Percentiles rank a stretch among this genome's conserved stretches.
These are phyloP conservation scores for Kuraishia floccosa DNA, from an alignment of 805 yeast genomes.

Conservation along the genomic window DNA sequence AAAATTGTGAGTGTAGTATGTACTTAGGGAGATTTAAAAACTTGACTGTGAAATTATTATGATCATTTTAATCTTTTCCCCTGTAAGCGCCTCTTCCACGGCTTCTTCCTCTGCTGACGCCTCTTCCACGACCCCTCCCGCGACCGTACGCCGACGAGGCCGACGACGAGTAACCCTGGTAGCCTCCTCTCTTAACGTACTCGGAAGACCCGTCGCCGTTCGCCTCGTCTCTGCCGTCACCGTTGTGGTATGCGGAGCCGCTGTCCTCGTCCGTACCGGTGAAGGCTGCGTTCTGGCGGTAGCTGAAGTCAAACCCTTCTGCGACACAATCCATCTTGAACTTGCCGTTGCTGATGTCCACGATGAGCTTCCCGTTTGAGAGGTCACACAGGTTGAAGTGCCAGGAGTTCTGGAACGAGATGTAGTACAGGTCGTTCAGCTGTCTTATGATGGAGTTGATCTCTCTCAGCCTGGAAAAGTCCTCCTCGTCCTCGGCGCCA, in stretches of 20 bases:
- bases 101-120: slow-evolving; percentile 9
- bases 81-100: too few relatives aligned
- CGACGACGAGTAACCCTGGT: too few relatives aligned
- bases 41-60: too few relatives aligned
- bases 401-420: slow-evolving; percentile 66
- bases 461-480: slow-evolving; percentile 19
- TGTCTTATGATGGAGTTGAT: slow-evolving; percentile 29
- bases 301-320: slow-evolving; percentile 53
- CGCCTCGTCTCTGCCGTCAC: slow-evolving; percentile 3
- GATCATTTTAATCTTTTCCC: too few relatives aligned
- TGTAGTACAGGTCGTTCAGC: slow-evolving; percentile 49
- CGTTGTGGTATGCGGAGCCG: background rate
- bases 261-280: slow-evolving; percentile 3
- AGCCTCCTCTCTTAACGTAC: too few relatives aligned
- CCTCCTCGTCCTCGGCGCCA: slow-evolving; percentile 1
- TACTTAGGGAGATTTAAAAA: too few relatives aligned
- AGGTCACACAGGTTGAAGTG: slow-evolving; percentile 64
- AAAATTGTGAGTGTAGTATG: background rate
- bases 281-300: slow-evolving; percentile 17
- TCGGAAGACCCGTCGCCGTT: too few relatives aligned
- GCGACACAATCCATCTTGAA: slow-evolving; percentile 42
- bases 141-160: too few relatives aligned
- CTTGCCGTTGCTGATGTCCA: slow-evolving; percentile 31
- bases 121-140: slow-evolving; percentile 6
- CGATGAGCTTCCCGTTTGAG: slow-evolving; percentile 33